Base-by-base conservation (phyloP, 768 basidiomycete species). In the Lentinula lateritia region DNA sequence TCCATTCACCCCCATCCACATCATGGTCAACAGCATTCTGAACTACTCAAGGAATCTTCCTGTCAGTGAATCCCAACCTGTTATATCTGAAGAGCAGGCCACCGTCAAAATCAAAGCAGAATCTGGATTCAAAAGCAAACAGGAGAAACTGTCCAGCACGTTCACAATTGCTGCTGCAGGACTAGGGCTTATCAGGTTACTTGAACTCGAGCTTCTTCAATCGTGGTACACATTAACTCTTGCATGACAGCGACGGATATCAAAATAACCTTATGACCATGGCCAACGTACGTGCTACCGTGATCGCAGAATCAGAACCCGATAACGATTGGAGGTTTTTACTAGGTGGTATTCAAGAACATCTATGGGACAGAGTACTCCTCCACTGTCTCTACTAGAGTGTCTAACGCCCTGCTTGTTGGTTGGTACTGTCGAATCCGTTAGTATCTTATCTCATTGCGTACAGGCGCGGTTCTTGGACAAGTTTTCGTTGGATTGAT, bases 221-320 rank as follows among this genome's bases (percentile, higher is more conserved):
- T 23, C 10, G 46, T 20, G 6, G 18, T 48, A 13, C 38, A 9
- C 7, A 39, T 39, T 18, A 16, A 45, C 43, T 16, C 28, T 28
- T 28, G 28, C 28, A 15, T 23, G 46, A 23, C 46, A 48, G 46
- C 23, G 46, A 48, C 46, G 46, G 46, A 5, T 48, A 88, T 68
- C 85, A 89, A 68, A 89, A 88, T 69, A 87, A 84, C 65, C 71
- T 88, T 32, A 86, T 88, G 86, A 86, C 86, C 0, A 83, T 88
- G 84, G 69, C 80, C 50, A 88, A 89, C 62, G 86, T 84, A 65
- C 53, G 74, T 60, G 56, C 41, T 34, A 45, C 45, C 36, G 41
- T 53, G 5, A 15, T 50, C n/a, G 13, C 53, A 4, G 45, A 28
- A 57, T 58, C 20, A 10, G 6, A 32, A 12, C 6, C 6, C n/a